Evolutionary conservation across 2,329 filamentous ascomycete species (phyloP).

Genomic region (Ceratocystis harringtonii): DNA sequence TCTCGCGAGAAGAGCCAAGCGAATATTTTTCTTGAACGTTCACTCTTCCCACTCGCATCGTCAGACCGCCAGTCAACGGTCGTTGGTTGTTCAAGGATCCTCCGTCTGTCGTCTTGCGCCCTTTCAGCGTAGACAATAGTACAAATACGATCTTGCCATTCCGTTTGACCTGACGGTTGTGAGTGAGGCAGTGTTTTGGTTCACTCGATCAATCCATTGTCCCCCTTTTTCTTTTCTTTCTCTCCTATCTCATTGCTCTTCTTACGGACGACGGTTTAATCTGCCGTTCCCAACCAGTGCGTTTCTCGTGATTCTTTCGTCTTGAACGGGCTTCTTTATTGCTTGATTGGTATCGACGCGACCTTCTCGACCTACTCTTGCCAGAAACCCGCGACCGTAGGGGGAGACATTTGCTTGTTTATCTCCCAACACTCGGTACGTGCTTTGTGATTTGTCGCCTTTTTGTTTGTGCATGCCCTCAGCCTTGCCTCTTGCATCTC

Average conservation of each 20-base stretch:
- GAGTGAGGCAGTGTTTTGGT: constrained; percentile 15
- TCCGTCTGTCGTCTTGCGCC: constrained; percentile 16
- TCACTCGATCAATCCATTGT: background rate
- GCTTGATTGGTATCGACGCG: constrained; percentile 16
- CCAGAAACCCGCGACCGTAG: constrained; percentile 29
- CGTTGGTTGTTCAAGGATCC: constrained; percentile 16
- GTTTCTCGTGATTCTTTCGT: constrained; percentile 19
- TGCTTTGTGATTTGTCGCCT: constrained; percentile 18
- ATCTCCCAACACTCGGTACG: constrained; percentile 67
- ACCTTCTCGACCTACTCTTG: background rate
- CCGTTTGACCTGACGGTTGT: constrained; percentile 17
- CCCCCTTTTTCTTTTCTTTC: background rate
- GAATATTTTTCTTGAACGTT: constrained; percentile 16
- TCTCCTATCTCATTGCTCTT: background rate
- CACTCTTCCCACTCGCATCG: constrained; percentile 18
- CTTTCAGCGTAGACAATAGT: constrained; percentile 17
- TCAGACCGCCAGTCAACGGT: constrained; percentile 18
- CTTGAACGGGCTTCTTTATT: constrained; percentile 18
- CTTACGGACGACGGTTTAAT: background rate
- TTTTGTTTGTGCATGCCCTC: background rate
- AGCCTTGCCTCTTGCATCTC: background rate
- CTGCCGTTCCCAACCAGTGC: background rate
- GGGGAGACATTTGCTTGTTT: constrained; percentile 97
- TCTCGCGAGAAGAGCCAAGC: constrained; percentile 18
- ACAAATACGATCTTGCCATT: constrained; percentile 17